Base-by-base conservation (phyloP, 257 asterid species). In the Gentiana straminea region DNA sequence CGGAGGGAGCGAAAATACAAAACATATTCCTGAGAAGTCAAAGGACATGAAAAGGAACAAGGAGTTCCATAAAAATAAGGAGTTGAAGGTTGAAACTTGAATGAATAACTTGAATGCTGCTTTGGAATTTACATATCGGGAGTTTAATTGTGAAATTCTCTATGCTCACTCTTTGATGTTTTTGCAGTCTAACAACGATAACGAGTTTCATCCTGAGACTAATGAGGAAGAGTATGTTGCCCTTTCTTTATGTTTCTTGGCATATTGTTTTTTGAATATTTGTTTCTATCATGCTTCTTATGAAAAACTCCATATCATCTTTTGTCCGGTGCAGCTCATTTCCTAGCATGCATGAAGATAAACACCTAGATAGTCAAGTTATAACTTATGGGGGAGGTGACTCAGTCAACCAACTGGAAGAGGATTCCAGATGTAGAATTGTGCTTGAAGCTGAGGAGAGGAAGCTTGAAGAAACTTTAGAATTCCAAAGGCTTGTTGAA, bases 391-490 rank as follows among this genome's bases (percentile, higher is more conserved):
- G 68, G 52, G 58, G 54, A 70, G 76, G 72, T 65, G 90, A 74
- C 59, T 70, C 75, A 64, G 62, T 77, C 51, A 75, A 57, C 51
- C 71, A 72, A 49, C 79, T 73, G 67, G 86, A 83, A 66, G 94
- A 81, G 69, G 98, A 88, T 65, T 69, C 73, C 68, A 80, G 76
- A 64, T 91, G 73, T 49, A 77, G 62, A 67, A 74, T 85, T 70
- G 99, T 88, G 66, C 94, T 88, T 61, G 97, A 92, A 80, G 95
- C 94, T 2, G 97, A 92, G 74, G 99, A 88, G 75, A 88, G 94
- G 73, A 83, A 88, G 83, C 97, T 92, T 67, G 95, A 88, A 80
- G 99, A 88, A 81, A 85, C 95, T 63, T 68, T 92, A 80, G 97
- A 88, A 64, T 88, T 81, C 75, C 99, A 92, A 77, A 81, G 99